Percentiles rank a stretch among this genome's conserved stretches.
phyloP scores from a whole-genome alignment of 1,284 basidiomycete species.

The Irpex sp. region DNA sequence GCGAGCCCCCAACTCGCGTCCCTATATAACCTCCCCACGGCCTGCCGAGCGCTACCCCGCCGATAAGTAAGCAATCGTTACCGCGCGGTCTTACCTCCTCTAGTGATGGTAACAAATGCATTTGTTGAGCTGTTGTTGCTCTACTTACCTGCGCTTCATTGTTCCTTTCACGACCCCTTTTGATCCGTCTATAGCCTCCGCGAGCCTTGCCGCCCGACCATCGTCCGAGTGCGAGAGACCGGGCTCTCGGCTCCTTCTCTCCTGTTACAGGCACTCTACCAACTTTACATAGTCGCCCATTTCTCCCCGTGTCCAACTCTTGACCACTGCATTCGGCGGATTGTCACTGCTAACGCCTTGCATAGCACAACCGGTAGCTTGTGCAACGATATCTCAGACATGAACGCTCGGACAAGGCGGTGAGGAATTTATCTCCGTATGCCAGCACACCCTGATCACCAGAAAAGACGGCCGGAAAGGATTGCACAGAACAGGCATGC shows the following conservation, averaged over 20 bases:
- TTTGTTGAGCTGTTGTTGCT: background rate
- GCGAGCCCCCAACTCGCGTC: conserved; percentile 8
- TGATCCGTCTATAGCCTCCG: background rate
- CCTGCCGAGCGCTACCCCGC: background rate
- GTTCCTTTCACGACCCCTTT: background rate
- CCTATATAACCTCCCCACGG: conserved; percentile 6
- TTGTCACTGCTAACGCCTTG: background rate
- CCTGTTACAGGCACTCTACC: background rate
- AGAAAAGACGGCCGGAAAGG: background rate
- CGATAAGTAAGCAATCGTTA: background rate
- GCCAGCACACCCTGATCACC: background rate
- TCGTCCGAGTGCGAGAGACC: background rate
- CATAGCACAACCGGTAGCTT: background rate
- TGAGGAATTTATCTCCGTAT: background rate
- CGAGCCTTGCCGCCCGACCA: background rate
- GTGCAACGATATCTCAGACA: background rate
- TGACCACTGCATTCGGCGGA: background rate
- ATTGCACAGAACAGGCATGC: background rate
- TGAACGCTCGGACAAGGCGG: too few relatives aligned
- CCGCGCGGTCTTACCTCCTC: background rate
- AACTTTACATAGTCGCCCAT: background rate
- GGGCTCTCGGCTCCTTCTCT: conserved; percentile 3
- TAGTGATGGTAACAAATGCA: background rate
- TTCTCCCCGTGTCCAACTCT: background rate
- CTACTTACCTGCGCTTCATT: background rate